Base-by-base conservation (phyloP, 768 basidiomycete genomes). In the Hericium alpestre region DNA sequence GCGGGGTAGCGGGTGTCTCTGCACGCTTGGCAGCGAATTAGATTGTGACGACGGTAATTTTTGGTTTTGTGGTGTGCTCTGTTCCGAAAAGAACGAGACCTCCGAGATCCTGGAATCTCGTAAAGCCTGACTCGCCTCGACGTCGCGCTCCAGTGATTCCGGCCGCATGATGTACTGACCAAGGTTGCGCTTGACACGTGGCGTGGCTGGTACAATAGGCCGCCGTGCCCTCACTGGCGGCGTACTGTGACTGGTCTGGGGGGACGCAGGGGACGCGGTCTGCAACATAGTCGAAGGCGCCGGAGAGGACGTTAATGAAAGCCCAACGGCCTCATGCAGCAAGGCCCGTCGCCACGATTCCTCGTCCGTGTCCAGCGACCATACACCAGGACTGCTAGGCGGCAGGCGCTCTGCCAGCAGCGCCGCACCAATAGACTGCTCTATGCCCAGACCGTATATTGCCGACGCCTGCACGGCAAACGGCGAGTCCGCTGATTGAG, bases 391-490 rank as follows among this genome's bases (percentile, higher is more conserved):
- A 60, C 80, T 86, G 32, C 69, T 71, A 18, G 80, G 78, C 10
- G 85, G 84, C n/a, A 90, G 69, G 20, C 79, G 78, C 58, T 89
- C 86, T 4, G 88, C 88, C 40, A 90, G 71, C n/a, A 82, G 66
- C 43, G 82, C 87, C 37, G 88, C 88, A 56, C 86, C 84, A 7
- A 90, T 72, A 25, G 87, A 87, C 51, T 88, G 86, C 59, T 81
- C 76, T 43, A 88, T 86, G 47, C 86, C 84, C 63, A 90, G 70
- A 15, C 84, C 87, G 63, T 83, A 81, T 52, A 84, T 63, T 15
- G 83, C 84, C 55, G 88, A 87, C 23, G 88, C 79, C 65, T 90
- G 88, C 40, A 86, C 79, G 7, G 84, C 80, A 62, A 90, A 85
- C 1, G 83, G 84, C 65, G 87, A 88, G 38, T 74, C 75, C 39